phyloP scores from a whole-genome alignment of 148 eudicot species.

The Vaccinium myrtillus region DNA sequence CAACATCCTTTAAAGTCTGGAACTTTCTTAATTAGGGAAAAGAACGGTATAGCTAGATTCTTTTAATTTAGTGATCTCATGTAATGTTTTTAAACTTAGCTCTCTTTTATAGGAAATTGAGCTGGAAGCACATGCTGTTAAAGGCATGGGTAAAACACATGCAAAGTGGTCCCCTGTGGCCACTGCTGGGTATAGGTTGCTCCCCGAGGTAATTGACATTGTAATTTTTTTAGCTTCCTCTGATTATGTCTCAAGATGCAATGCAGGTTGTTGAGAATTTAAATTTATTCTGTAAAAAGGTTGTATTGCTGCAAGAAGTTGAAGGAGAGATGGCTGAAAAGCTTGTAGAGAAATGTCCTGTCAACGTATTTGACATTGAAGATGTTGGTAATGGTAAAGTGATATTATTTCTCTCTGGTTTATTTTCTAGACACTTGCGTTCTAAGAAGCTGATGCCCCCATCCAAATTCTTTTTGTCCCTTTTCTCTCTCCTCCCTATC shows the following conservation, averaged over 20 bases:
- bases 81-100: neutral
- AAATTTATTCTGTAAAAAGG: slow-evolving; percentile 35
- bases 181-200: slow-evolving; percentile 97
- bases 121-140: slow-evolving; percentile 93
- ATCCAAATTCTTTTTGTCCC: neutral
- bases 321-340: slow-evolving; percentile 55
- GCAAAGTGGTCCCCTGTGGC: slow-evolving; percentile 99
- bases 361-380: slow-evolving; percentile 80
- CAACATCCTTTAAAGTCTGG: neutral
- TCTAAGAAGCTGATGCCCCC: neutral
- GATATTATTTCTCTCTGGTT: neutral
- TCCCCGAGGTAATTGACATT: slow-evolving; percentile 68
- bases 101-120: slow-evolving; percentile 70
- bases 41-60: neutral
- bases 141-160: slow-evolving; percentile 89
- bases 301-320: slow-evolving; percentile 69
- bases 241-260: neutral
- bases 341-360: slow-evolving; percentile 68
- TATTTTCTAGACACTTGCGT: neutral
- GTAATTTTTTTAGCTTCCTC: neutral
- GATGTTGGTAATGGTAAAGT: slow-evolving; percentile 64
- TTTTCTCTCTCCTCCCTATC: neutral
- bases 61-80: neutral
- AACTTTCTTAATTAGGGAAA: neutral
- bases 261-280: neutral